Conservation (phyloP, 1,284 basidiomycete genomes). For the Tilletia indica region DNA sequence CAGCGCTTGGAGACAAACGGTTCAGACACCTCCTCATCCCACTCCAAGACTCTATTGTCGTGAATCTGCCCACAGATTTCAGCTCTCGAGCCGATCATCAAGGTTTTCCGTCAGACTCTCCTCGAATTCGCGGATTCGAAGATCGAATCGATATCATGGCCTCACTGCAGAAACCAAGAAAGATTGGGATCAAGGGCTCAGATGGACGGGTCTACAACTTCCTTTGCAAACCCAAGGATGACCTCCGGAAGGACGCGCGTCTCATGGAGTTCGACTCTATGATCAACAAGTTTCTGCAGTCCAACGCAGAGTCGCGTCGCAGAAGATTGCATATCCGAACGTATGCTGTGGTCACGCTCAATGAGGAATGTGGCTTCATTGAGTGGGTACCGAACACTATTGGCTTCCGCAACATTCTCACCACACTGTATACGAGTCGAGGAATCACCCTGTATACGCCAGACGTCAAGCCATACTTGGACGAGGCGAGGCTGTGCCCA, state of each 20-base stretch:
- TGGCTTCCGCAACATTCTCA: constrained; percentile 76
- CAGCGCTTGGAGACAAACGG: neutral
- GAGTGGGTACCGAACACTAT: constrained; percentile 98
- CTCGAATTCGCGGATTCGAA: constrained; percentile 67
- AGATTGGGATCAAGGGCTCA: constrained; percentile 79
- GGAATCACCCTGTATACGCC: constrained; percentile 50
- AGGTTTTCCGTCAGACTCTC: constrained; percentile 76
- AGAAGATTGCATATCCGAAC: constrained; percentile 60
- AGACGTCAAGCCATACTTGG: neutral
- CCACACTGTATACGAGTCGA: constrained; percentile 67
- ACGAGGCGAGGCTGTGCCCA: constrained; percentile 19
- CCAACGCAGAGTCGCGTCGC: constrained; percentile 79
- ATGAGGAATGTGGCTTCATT: constrained; percentile 94
- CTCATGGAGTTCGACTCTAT: constrained; percentile 98
- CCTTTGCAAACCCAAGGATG: constrained; percentile 96
- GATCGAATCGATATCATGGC: constrained; percentile 89
- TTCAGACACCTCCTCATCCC: constrained; percentile 63
- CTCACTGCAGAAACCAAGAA: constrained; percentile 87
- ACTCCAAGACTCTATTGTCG: constrained; percentile 86
- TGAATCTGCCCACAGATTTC: constrained; percentile 65
- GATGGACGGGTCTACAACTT: constrained; percentile 86
- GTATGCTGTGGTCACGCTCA: constrained; percentile 92
- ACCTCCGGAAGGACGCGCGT: constrained; percentile 92
- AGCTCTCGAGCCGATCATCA: constrained; percentile 65
- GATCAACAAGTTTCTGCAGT: constrained; percentile 94